These are phyloP conservation scores for Kluyveromyces marxianus DNA, from an alignment of 1,139 yeast species.

Conservation along the genomic window DNA sequence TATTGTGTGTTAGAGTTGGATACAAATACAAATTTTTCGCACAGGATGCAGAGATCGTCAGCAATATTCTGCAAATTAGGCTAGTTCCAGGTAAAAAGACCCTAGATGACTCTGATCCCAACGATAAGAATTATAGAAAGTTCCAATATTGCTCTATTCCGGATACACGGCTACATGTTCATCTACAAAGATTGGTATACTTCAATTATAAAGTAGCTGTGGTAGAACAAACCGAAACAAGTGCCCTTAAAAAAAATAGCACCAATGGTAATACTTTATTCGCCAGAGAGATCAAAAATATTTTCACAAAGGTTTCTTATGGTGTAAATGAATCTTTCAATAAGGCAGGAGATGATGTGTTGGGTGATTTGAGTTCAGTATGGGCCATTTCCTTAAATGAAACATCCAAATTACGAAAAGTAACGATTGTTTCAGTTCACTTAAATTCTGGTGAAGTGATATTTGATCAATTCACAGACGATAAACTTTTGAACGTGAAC, in stretches of 20 bases:
- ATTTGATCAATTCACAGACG: slow-evolving; percentile 55
- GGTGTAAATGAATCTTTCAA: slow-evolving; percentile 32
- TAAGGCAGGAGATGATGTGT: slow-evolving; percentile 36
- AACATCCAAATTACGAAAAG: slow-evolving; percentile 17
- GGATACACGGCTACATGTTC: slow-evolving; percentile 61
- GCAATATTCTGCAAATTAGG: slow-evolving; percentile 62
- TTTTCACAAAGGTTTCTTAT: slow-evolving; percentile 81
- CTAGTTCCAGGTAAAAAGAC: slow-evolving; percentile 58
- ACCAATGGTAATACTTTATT: slow-evolving; percentile 39
- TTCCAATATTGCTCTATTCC: slow-evolving; percentile 87
- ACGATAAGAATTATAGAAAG: slow-evolving; percentile 42
- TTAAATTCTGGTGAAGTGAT: slow-evolving; percentile 74
- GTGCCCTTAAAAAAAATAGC: slow-evolving; percentile 53
- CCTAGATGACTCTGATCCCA: slow-evolving; percentile 39
- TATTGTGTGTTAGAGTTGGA: slow-evolving; percentile 81
- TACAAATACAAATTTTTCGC: slow-evolving; percentile 86
- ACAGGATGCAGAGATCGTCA: slow-evolving; percentile 66
- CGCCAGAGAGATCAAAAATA: slow-evolving; percentile 58
- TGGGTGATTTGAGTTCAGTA: slow-evolving; percentile 24
- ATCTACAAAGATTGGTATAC: slow-evolving; percentile 58
- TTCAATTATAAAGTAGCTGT: slow-evolving; percentile 75
- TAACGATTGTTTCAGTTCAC: slow-evolving; percentile 54
- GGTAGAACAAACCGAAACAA: slow-evolving; percentile 78
- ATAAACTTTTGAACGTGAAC: slow-evolving; percentile 45
- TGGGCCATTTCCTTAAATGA: slow-evolving; percentile 18